A percentile compares a stretch with the other conserved stretches of the same genome.
phyloP scores from a whole-genome alignment of 2,329 filamentous ascomycete species.

The Pseudogymnoascus sp. region DNA sequence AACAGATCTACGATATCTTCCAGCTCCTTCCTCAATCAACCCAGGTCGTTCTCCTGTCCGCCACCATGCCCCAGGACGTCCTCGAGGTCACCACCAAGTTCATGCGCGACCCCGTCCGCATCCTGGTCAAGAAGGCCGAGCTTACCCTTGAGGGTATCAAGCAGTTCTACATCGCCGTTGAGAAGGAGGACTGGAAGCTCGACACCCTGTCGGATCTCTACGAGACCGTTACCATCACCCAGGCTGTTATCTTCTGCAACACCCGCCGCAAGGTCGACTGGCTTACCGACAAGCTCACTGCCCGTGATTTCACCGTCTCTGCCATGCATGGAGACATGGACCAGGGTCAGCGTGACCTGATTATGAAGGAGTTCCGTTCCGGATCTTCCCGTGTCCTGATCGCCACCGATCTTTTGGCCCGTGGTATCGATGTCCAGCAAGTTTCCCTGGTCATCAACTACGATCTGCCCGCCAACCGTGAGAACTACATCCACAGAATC shows the following conservation, averaged over 20 bases:
- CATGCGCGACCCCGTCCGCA: conserved; percentile 98
- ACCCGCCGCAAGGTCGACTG: conserved; percentile 99
- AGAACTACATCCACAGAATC: conserved; percentile 99
- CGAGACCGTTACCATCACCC: conserved; percentile 98
- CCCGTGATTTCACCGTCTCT: conserved; percentile 97
- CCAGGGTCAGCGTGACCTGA: conserved; percentile 92
- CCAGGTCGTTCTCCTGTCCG: conserved; percentile 95
- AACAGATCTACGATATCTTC: conserved; percentile 99
- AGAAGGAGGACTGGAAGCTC: conserved; percentile 99
- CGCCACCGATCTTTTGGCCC: conserved; percentile 92
- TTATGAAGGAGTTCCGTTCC: conserved; percentile 99
- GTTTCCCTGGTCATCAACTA: conserved; percentile 99
- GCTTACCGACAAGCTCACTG: conserved; percentile 98
- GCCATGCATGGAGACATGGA: conserved; percentile 99
- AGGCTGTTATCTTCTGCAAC: conserved; percentile 99
- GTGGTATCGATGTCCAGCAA: conserved; percentile 99
- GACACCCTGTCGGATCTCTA: conserved; percentile 98
- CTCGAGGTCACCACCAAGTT: conserved; percentile 99
- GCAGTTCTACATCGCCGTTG: conserved; percentile 99
- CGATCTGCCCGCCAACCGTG: conserved; percentile 94
- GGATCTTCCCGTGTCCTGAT: conserved; percentile 98
- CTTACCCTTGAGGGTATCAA: conserved; percentile 99
- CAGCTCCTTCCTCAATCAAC: conserved; percentile 96
- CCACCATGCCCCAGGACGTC: conserved; percentile 98
- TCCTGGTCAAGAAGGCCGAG: conserved; percentile 99